Base-by-base conservation (phyloP, 371 early-diverging fungal species). In the Parasitella parasitica region DNA sequence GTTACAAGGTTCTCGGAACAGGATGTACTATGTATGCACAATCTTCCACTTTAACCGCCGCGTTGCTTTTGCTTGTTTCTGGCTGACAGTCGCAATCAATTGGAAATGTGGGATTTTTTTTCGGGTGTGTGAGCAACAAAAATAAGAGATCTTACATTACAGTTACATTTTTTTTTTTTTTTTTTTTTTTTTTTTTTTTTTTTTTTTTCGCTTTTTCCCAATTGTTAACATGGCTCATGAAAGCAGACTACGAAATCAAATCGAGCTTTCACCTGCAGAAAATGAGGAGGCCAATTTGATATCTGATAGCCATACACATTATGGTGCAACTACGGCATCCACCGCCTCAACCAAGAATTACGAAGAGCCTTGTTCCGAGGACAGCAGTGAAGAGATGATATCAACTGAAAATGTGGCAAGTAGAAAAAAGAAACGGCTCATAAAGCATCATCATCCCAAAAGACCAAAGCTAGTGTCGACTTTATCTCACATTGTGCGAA, bases 381-480 rank as follows among this genome's bases (percentile, higher is more conserved):
- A 68, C 15, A 67, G 64, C 22, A 62, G 61, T 30, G 72, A 72
- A n/a, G 70, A 75, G n/a, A 22, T 52, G 16, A 26, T 43, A 1
- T 39, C 61, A 9, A 53, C 57, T 39, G 27, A 28, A 15, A 66
- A 54, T 11, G 12, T 77, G 38, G 71, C 67, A 8, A 70, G 68
- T 32, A 41, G 78, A 49, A 77, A 69, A 55, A 66, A 75, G 39
- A 67, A 68, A 28, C 61, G 78, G 15, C 60, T 77, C 34, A 69
- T 69, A 28, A 63, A 61, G 20, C 78, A 72, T 35, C 69, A 69
- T 37, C 50, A 46, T 41, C 20, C 63, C 12, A 12, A 50, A 28
- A 36, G 59, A 32, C 69, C 69, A 1, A 69, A 69, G 34, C 38
- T 69, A 27, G 66, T 66, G 1, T 63, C 53, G 7, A 61, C 60